A percentile compares a stretch with the other conserved stretches of the same genome.
Conservation (phyloP, 2,329 filamentous ascomycete species). For the Colletotrichum brevisporum region DNA sequence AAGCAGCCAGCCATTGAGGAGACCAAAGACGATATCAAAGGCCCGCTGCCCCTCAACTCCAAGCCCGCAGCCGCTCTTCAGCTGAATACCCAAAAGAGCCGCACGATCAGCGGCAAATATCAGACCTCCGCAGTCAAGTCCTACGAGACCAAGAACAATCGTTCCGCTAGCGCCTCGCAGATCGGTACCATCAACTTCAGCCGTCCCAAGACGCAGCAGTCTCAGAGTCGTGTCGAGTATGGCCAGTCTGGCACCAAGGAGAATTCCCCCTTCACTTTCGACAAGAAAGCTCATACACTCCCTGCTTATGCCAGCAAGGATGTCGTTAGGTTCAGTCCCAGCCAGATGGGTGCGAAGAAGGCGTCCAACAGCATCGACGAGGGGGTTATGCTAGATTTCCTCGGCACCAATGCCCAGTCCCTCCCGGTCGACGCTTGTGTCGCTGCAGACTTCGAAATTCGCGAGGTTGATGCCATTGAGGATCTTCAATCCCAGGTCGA, state of each 20-base stretch:
- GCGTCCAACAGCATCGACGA: neutral
- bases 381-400: neutral
- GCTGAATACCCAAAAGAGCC: constrained; percentile 8
- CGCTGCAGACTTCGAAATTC: neutral
- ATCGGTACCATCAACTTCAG: constrained; percentile 29
- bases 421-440: neutral
- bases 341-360: neutral
- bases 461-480: neutral
- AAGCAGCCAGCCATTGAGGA: neutral
- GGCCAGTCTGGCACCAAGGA: neutral
- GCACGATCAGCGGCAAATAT: neutral
- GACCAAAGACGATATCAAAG: neutral
- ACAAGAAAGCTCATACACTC: constrained; percentile 1
- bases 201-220: constrained; percentile 15
- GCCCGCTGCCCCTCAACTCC: neutral
- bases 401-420: neutral
- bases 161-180: neutral
- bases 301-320: neutral
- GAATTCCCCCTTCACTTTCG: neutral
- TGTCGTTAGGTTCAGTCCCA: neutral
- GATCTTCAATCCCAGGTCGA: neutral
- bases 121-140: neutral
- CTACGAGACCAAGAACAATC: neutral
- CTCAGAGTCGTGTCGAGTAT: neutral
- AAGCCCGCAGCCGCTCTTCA: neutral